Conservation (phyloP, 768 basidiomycete genomes). For the Lactarius indigo region DNA sequence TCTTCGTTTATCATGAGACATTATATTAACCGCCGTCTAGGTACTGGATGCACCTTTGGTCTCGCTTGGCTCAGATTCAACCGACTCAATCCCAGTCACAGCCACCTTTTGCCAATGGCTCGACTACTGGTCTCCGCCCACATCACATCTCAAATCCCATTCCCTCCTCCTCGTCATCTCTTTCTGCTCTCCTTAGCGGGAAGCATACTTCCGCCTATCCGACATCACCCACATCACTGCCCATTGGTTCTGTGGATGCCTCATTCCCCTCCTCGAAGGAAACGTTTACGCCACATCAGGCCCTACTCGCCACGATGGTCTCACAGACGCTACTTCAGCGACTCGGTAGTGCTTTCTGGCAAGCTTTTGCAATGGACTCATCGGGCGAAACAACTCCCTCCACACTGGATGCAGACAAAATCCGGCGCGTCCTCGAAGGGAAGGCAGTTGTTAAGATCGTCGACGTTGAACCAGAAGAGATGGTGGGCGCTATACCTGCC, state of each 20-base stretch:
- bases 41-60: conserved; percentile 90
- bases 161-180: conserved; percentile 22
- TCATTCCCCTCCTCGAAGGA: conserved; percentile 33
- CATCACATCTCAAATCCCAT: conserved; percentile 33
- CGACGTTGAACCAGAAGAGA: conserved; percentile 52
- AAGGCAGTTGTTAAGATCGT: conserved; percentile 76
- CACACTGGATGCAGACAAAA: conserved; percentile 68
- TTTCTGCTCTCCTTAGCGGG: conserved; percentile 41
- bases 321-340: conserved; percentile 70
- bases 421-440: conserved; percentile 76
- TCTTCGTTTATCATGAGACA: conserved; percentile 8
- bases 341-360: conserved; percentile 81
- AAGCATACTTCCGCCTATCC: conserved; percentile 40
- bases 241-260: conserved; percentile 31
- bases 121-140: conserved; percentile 35
- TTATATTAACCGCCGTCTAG: conserved; percentile 31
- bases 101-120: conserved; percentile 25
- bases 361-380: conserved; percentile 71
- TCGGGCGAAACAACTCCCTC: conserved; percentile 26
- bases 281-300: conserved; percentile 36
- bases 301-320: conserved; percentile 66
- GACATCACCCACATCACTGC: conserved; percentile 44
- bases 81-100: conserved; percentile 40
- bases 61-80: conserved; percentile 72
- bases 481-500: not conserved